phyloP scores from a whole-genome alignment of 78 protist species.

The Creolimax fragrantissima region DNA sequence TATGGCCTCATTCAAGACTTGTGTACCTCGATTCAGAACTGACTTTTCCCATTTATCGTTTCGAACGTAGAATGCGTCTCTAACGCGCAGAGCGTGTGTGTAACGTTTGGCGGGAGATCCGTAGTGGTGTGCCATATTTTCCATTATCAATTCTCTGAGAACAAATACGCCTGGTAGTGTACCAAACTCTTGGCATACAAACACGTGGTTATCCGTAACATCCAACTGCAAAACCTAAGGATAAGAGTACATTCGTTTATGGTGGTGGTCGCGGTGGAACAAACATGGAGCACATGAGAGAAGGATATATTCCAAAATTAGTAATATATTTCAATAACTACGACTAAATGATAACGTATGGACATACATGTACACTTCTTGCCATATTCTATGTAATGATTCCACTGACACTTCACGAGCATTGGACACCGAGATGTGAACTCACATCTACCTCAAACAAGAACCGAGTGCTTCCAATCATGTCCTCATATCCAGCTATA shows the following conservation, averaged over 20 bases:
- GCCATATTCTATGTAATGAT: too few species aligned
- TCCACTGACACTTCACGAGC: too few species aligned
- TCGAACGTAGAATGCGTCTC: slow-evolving; percentile 3
- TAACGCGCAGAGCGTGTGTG: not conserved
- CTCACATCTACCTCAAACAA: too few species aligned
- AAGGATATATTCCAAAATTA: too few species aligned
- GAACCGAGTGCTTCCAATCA: too few species aligned
- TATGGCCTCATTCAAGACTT: not conserved
- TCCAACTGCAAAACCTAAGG: not conserved
- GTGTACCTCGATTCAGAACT: not conserved
- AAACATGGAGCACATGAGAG: too few species aligned
- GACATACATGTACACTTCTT: too few species aligned
- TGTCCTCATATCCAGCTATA: not conserved
- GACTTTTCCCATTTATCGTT: not conserved
- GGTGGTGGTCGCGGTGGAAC: too few species aligned
- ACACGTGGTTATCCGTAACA: not conserved
- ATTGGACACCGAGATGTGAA: too few species aligned
- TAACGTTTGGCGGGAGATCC: not conserved
- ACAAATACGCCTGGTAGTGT: not conserved
- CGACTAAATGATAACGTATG: too few species aligned
- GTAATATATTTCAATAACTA: too few species aligned
- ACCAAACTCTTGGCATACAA: slow-evolving; percentile 3
- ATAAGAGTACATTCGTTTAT: too few species aligned
- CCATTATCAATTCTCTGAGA: not conserved
- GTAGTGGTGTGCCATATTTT: slow-evolving; percentile 1